Evolutionary conservation across 1,284 basidiomycete genomes (phyloP).

Genomic region (Irpex sp.): DNA sequence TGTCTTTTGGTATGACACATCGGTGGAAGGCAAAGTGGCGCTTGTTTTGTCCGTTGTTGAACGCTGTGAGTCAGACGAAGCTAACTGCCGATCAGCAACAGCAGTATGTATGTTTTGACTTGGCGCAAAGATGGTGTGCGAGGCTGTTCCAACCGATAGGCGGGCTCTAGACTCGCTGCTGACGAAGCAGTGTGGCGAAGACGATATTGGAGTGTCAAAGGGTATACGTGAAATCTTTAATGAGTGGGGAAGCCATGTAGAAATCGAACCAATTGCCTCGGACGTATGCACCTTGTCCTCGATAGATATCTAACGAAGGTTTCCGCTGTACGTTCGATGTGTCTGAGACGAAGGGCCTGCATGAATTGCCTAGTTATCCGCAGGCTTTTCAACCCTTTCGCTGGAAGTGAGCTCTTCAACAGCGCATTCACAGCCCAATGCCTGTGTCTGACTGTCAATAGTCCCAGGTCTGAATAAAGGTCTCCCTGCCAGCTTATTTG

Average conservation of each 20-base stretch:
- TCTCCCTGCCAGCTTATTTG: slow-evolving; percentile 9
- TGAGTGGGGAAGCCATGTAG: slow-evolving; percentile 36
- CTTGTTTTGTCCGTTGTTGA: not conserved
- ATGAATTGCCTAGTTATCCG: slow-evolving; percentile 49
- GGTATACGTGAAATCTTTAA: slow-evolving; percentile 35
- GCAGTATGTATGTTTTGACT: not conserved
- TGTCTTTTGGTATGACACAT: slow-evolving; percentile 29
- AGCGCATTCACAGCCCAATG: slow-evolving; percentile 57
- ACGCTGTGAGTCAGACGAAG: not conserved
- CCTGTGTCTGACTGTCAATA: slow-evolving; percentile 29
- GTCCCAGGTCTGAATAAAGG: slow-evolving; percentile 7
- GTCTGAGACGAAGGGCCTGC: slow-evolving; percentile 41
- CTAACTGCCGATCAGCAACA: not conserved
- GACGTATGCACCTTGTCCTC: slow-evolving; percentile 35
- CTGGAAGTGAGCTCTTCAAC: slow-evolving; percentile 43
- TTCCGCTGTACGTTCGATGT: slow-evolving; percentile 50
- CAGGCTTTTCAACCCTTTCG: slow-evolving; percentile 44
- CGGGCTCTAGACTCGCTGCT: slow-evolving; percentile 37
- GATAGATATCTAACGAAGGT: slow-evolving; percentile 50
- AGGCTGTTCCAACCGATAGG: slow-evolving; percentile 48
- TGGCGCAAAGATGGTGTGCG: not conserved
- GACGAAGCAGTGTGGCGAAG: slow-evolving; percentile 43
- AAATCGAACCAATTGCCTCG: slow-evolving; percentile 42
- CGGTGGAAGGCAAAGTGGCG: not conserved
- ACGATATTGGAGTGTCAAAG: slow-evolving; percentile 39